Evolutionary conservation across 495 filamentous ascomycete species (phyloP).

Genomic region (Neurospora discreta): DNA sequence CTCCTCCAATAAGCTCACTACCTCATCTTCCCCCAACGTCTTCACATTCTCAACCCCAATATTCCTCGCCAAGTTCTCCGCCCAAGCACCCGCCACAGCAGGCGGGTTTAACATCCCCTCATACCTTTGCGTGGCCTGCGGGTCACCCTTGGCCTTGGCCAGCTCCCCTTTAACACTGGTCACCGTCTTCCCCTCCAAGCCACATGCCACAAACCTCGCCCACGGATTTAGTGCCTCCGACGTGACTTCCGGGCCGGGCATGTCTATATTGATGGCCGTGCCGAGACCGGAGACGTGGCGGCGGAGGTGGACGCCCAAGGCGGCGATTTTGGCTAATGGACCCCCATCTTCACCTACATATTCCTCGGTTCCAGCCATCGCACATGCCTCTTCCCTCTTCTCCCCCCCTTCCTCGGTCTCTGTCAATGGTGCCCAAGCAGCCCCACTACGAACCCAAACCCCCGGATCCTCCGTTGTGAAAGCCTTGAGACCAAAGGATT

Average conservation of each 20-base stretch:
- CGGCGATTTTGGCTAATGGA: conserved; percentile 63
- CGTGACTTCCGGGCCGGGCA: conserved; percentile 19
- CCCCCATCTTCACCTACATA: neutral
- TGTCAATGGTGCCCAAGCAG: neutral
- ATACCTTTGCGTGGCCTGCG: neutral
- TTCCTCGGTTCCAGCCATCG: neutral
- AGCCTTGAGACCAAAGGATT: conserved; percentile 43
- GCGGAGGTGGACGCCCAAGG: conserved; percentile 78
- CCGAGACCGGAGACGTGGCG: conserved; percentile 81
- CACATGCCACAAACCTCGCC: conserved; percentile 73
- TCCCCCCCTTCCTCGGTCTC: neutral
- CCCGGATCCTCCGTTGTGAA: conserved; percentile 68
- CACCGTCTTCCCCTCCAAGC: conserved; percentile 62
- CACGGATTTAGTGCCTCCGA: conserved; percentile 26
- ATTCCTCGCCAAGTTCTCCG: conserved; percentile 13
- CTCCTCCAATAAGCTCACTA: conserved; percentile 10
- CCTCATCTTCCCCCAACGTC: conserved; percentile 6
- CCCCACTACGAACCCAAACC: conserved; percentile 53
- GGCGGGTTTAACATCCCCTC: neutral
- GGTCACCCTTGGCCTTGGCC: neutral
- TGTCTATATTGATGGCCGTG: conserved; percentile 69
- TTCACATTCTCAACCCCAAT: conserved; percentile 17
- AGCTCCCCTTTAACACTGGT: conserved; percentile 48
- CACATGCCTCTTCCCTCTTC: neutral
- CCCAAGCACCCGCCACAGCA: conserved; percentile 11